These are phyloP conservation scores for Cyberlindnera veronae DNA, from an alignment of 805 yeast species.

Conservation along the genomic window DNA sequence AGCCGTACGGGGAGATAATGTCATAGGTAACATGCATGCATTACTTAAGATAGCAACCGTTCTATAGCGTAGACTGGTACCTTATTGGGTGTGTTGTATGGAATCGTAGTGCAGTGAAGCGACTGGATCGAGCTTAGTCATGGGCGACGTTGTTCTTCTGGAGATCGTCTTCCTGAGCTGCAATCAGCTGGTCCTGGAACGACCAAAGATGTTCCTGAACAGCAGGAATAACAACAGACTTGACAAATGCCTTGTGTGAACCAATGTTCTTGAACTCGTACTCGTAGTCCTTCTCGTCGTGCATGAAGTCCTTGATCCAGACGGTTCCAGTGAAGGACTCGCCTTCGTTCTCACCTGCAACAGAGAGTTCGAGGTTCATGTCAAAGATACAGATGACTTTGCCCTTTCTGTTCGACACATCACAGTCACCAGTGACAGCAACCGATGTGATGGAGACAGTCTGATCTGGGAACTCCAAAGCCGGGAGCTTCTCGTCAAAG, in stretches of 20 bases:
- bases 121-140: too few relatives aligned
- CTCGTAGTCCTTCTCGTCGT: conserved; percentile 70
- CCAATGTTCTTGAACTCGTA: conserved; percentile 45
- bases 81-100: too few relatives aligned
- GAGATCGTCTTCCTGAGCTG: conserved; percentile 58
- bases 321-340: conserved; percentile 44
- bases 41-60: too few relatives aligned
- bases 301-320: conserved; percentile 64
- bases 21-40: too few relatives aligned
- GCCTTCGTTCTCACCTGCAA: conserved; percentile 35
- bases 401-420: conserved; percentile 81
- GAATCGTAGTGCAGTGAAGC: too few relatives aligned
- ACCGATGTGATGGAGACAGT: conserved; percentile 35
- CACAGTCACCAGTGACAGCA: conserved; percentile 68
- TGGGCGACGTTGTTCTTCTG: conserved; percentile 37
- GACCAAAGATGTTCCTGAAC: conserved; percentile 44
- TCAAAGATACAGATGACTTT: conserved; percentile 75
- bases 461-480: conserved; percentile 23
- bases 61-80: too few relatives aligned
- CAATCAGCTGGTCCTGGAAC: conserved; percentile 62
- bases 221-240: conserved; percentile 48
- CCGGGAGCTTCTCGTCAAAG: conserved; percentile 37
- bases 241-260: conserved; percentile 37
- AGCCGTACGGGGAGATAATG: too few relatives aligned
- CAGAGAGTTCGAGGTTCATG: conserved; percentile 47